Base-by-base conservation (phyloP, 176 grass and related monocot genomes). In the Puya raimondii region DNA sequence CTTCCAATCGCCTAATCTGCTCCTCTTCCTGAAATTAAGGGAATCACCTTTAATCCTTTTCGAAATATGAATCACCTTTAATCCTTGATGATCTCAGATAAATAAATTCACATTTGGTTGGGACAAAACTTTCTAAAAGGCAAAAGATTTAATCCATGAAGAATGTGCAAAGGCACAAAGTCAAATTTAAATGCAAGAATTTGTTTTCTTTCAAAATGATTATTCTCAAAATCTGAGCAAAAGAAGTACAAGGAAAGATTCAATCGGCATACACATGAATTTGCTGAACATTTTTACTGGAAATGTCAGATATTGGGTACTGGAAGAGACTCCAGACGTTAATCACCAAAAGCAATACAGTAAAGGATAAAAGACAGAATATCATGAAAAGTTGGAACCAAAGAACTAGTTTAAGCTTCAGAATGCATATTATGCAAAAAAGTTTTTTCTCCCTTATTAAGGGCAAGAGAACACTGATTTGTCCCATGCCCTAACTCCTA, bases 1-100 rank as follows among this genome's bases (percentile, higher is more conserved):
- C 88, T 65, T 99, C 94, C 27, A 99, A 70, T 12, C 94, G 84
- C 69, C 88, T 93, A 47, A 85, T 80, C 48, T 93, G 84, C 58
- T 93, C 89, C 11, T 90, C 87, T 80, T 99, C 94, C 94, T 99
- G 82, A 52, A 82, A 78, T 50, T 70, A 15, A 10, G 64, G 67
- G 67, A 83, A 49, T 3, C n/a, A 64, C 49, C 26, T 51, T 51
- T 21, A 42, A 27, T 7, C 15, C 18, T 58, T 16, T n/a, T 58
- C 8, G 54, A 58, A 18, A 58, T 58, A 5, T 15, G 54, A 58
- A 58, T 15, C 18, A 58, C 15, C 15, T 18, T n/a, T 14, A 56
- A n/a, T 42, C 33, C 33, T 42, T 42, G 33, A 42, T 42, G 53
- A 56, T 17, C n/a, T 18, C 10, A 14, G 13, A 16, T n/a, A 59